Base-by-base conservation (phyloP, 345 rosid species). In the Erysimum cheiranthoides region DNA sequence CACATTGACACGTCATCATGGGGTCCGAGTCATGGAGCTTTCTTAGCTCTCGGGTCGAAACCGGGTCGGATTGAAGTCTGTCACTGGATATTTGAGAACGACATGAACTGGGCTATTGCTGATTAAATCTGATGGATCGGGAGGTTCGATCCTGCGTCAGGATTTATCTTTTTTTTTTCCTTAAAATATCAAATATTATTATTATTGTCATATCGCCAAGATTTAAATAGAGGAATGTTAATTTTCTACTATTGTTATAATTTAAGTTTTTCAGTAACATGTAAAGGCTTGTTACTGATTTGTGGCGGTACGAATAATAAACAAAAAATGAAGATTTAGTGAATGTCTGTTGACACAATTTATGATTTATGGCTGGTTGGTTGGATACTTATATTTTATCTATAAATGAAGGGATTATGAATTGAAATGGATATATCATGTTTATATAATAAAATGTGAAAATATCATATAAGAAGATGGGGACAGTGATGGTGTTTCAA, bases 71-170 rank as follows among this genome's bases (percentile, higher is more conserved):
- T 86, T 18, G 96, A 92, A 73, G 92, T 90, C 1, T 92, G 97
- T 28, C 97, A 92, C 70, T 92, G 97, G 97, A 92, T 92, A 28
- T 92, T 88, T 58, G 89, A 92, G 80, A 90, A 88, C 75, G 96
- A 92, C 63, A 68, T 90, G 89, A 92, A 88, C 42, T 89, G 96
- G 97, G 79, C 88, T 1, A 57, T 66, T 12, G 89, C 90, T 0
- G 90, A 87, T 74, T 79, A 42, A 56, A 42, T 49, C 28, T 49
- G 4, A 56, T 13, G 18, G 62, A 58, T 63, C 74, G 69, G 69
- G 65, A 70, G 38, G 72, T 58, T 54, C 76, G 36, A 70, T 45
- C 63, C 6, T 51, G 14, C 70, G 50, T 61, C 58, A 3, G 53
- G 66, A 54, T 54, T 38, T 63, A 77, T 49, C 60, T 30, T 32